Base-by-base conservation (phyloP, 1,139 yeast genomes). In the Debaryomyces robertsiae region DNA sequence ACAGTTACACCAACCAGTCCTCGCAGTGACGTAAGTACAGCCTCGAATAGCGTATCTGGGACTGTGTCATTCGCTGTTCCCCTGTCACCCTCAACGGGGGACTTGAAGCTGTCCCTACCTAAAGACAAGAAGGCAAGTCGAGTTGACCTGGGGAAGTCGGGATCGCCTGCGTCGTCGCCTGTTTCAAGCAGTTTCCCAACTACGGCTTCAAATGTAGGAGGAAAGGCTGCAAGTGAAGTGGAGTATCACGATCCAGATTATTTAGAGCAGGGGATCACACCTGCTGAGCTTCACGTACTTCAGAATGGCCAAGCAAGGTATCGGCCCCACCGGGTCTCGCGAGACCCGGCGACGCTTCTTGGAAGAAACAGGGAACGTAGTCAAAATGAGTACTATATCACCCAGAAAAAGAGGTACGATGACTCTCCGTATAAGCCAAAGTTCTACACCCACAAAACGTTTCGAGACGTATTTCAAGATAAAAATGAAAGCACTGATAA, bases 381-480 rank as follows among this genome's bases (percentile, higher is more conserved):
- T 4, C 50, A 49, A 18, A 55, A 57, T 37, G 72, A 68, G 22
- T 70, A 67, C 46, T 72, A 72, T 45, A 63, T 69, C 34, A 58
- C 63, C 30, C 75, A 70, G 43, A 63, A 71, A 49, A 56, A 60
- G 36, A 47, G 61, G 14, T 62, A 57, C 39, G 75, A 71, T 37
- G 61, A 56, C 14, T 67, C 75, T 0, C 56, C 53, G 10, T 55
- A 49, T 36, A 69, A 69, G 45, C 74, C 75, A 3, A 65, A 60
- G 34, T 44, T 61, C 44, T 72, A 70, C 51, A 65, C 75, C 1
- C 76, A 70, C 45, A 67, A 65, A 42, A 71, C 76, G 1, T 68
- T 71, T 46, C 49, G 57, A 27, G 73, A 70, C 6, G 74, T 72
- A 5, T 71, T 72, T 45, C 50, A 54, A 13, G 69, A 71, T 40